Base-by-base conservation (phyloP, 2,329 filamentous ascomycete genomes). In the Pleoardoris graminearum region DNA sequence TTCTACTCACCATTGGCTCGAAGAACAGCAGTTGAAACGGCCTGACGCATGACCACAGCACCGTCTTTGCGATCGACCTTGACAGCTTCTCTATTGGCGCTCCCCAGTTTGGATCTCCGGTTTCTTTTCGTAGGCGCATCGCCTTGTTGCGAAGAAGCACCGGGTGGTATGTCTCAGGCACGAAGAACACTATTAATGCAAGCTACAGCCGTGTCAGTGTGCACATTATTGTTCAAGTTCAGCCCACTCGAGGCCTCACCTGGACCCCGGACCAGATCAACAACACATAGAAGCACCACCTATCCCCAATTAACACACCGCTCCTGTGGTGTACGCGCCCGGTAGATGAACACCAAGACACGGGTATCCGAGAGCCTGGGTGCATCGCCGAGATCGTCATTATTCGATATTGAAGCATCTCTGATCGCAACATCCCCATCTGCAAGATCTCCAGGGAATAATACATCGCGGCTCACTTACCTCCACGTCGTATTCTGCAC, bases 151-250 rank as follows among this genome's bases (percentile, higher is more conserved):
- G 82, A 36, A 96, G 78, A 42, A 94, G 76, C 14, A 92, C 82
- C 19, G 82, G 82, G 56, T 81, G 89, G 70, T 94, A 96, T 1
- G 91, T 97, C 76, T 97, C 91, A 4, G 91, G 92, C 2, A 96
- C 90, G 37, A 91, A 78, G 29, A 90, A 68, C 29, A 86, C 68
- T 47, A 96, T 86, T 53, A 84, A 76, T 10, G 80, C 68, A 44
- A 90, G 79, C 63, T 91, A 74, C 7, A 79, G 37, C 23, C 52
- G 55, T 50, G 51, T 41, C 53, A 45, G 44, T 48, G 30, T 44
- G 45, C 53, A 57, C 14, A 14, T 30, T 33, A 17, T 23, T 38
- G n/a, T 22, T 25, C 23, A 36, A 21, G 7, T 22, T 27, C 11
- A 46, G 42, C 56, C 58, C 57, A 53, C 55, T 43, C 54, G 41